A percentile compares a stretch with the other conserved stretches of the same genome.
phyloP scores from a whole-genome alignment of 179 eudicot genomes.

The Carnegiea gigantea region DNA sequence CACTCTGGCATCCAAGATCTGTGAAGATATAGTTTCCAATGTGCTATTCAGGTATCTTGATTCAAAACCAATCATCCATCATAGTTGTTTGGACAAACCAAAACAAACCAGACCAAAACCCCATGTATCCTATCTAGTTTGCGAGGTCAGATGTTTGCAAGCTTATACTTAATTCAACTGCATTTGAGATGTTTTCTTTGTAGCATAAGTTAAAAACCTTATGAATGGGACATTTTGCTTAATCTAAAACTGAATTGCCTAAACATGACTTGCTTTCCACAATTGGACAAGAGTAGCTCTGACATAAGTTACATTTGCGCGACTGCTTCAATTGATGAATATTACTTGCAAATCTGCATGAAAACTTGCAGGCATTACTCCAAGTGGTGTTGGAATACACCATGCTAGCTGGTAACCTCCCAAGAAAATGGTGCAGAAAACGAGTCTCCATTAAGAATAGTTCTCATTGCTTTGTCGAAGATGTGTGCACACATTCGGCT shows the following conservation, averaged over 20 bases:
- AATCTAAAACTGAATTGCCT: no score
- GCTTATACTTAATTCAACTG: not conserved
- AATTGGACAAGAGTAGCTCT: not conserved
- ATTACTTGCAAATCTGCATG: not conserved
- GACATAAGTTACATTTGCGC: not conserved
- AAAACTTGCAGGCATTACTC: not conserved
- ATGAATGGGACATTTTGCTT: no score
- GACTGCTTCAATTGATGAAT: not conserved
- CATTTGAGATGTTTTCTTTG: not conserved
- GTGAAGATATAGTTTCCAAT: conserved; percentile 77
- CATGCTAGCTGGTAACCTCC: not conserved
- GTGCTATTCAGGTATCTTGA: conserved; percentile 79
- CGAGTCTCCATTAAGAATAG: not conserved
- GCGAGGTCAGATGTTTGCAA: not conserved
- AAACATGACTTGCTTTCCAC: no score
- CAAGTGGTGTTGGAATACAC: not conserved
- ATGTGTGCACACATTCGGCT: not conserved
- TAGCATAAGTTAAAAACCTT: no score
- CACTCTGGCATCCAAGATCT: conserved; percentile 63
- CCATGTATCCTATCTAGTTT: no score
- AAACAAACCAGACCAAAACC: no score
- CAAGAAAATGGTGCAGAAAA: not conserved
- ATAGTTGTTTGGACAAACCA: not conserved
- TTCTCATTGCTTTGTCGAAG: not conserved
- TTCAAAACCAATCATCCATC: not conserved